Percentiles rank a stretch among this genome's conserved stretches.
phyloP scores from a whole-genome alignment of 73 alveolate genomes.

The Tetrahymena thermophila region DNA sequence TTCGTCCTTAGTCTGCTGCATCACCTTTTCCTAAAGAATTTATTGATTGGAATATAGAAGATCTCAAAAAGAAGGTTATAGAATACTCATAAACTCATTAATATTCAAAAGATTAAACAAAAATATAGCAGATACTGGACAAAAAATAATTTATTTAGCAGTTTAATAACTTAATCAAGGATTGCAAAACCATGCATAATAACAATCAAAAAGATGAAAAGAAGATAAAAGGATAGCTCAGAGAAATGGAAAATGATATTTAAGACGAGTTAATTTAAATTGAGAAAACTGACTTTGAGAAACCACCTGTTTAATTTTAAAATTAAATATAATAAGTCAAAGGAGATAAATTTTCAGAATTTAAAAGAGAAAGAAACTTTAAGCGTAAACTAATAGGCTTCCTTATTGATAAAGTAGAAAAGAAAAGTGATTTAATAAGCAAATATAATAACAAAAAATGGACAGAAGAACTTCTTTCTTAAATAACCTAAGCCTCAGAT shows the following conservation, averaged over 20 bases:
- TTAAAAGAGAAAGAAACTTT: background rate
- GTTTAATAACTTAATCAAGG: background rate
- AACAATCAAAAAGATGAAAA: background rate
- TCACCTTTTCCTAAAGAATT: background rate
- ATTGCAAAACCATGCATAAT: background rate
- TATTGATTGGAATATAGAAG: background rate
- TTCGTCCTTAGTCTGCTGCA: background rate
- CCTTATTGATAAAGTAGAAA: background rate
- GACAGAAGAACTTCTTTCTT: background rate
- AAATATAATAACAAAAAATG: background rate
- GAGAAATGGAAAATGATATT: background rate
- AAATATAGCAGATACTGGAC: background rate
- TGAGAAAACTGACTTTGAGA: background rate
- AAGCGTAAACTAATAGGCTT: background rate
- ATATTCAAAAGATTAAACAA: background rate
- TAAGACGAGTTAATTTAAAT: background rate
- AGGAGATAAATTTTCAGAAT: background rate
- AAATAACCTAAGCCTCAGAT: background rate
- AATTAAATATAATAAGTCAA: background rate
- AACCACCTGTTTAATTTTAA: background rate
- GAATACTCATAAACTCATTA: background rate
- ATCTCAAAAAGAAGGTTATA: background rate
- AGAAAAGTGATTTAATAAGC: background rate
- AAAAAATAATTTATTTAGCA: background rate
- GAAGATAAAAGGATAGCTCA: background rate